Evolutionary conservation across 2,329 filamentous ascomycete species (phyloP).

Genomic region (Fusarium clavum): DNA sequence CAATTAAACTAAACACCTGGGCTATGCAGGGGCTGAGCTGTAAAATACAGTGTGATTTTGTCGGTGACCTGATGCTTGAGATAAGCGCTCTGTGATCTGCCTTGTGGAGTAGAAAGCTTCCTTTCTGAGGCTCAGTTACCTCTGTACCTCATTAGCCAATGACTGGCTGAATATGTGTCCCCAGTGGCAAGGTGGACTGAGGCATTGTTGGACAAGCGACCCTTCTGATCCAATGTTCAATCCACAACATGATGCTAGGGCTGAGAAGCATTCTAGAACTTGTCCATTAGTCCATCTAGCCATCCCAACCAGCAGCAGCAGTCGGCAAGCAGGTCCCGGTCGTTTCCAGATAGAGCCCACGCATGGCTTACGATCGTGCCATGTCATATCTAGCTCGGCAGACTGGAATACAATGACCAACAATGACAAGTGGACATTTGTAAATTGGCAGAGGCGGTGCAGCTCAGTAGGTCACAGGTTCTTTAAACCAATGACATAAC

Average conservation of each 20-base stretch:
- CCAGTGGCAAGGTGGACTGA: conserved; percentile 19
- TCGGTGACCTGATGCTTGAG: background rate
- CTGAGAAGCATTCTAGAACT: conserved; percentile 35
- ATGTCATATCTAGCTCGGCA: conserved; percentile 9
- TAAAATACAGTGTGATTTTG: background rate
- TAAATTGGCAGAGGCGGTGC: conserved; percentile 33
- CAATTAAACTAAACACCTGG: background rate
- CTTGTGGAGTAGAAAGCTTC: conserved; percentile 17
- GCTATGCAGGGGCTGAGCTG: conserved; percentile 29
- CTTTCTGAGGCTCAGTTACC: conserved; percentile 12
- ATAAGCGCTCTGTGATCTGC: conserved; percentile 17
- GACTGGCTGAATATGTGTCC: background rate
- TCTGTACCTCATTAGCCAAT: background rate
- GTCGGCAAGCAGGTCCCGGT: conserved; percentile 22
- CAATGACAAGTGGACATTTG: conserved; percentile 26
- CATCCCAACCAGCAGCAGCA: background rate
- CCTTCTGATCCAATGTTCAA: background rate
- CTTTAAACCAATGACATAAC: conserved; percentile 20
- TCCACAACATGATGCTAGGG: conserved; percentile 3
- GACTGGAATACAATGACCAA: conserved; percentile 9
- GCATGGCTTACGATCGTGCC: background rate
- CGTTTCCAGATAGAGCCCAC: conserved; percentile 28
- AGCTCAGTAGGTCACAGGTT: conserved; percentile 21
- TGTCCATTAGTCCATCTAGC: background rate
- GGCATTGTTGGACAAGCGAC: conserved; percentile 9